phyloP scores from a whole-genome alignment of 306 rosid genomes.

The Cucumis cinereus region DNA sequence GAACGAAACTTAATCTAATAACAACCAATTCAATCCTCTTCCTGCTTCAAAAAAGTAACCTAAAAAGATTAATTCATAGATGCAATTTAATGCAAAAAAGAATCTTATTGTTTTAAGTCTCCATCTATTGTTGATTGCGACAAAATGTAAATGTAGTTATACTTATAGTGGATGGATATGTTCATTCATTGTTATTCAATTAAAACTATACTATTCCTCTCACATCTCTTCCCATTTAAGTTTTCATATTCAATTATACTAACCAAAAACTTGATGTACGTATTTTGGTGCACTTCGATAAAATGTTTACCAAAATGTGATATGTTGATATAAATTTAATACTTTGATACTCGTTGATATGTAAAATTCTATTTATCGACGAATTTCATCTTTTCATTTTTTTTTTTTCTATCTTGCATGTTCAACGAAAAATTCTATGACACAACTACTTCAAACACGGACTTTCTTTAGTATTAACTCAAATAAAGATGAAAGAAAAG shows the following conservation, averaged over 20 bases:
- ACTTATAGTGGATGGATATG: background rate
- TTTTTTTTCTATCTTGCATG: no score
- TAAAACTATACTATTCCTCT: background rate
- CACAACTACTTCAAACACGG: no score
- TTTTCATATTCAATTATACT: background rate
- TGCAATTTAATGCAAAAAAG: background rate
- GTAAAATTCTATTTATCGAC: no score
- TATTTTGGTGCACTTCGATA: no score
- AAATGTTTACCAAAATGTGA: no score
- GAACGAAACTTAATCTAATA: background rate
- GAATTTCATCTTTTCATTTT: no score
- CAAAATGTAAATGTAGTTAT: background rate
- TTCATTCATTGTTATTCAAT: background rate
- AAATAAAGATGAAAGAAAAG: background rate
- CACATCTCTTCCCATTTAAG: background rate
- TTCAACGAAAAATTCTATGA: no score
- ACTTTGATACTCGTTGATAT: no score
- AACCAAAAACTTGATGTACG: no score
- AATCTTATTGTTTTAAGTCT: background rate
- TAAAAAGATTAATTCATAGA: background rate
- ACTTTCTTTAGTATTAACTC: no score
- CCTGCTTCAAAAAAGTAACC: background rate
- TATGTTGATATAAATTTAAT: no score
- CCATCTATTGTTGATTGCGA: background rate
- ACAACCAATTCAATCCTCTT: background rate